Conservation (phyloP, 495 filamentous ascomycete species). For the Aspergillus cavernicola region DNA sequence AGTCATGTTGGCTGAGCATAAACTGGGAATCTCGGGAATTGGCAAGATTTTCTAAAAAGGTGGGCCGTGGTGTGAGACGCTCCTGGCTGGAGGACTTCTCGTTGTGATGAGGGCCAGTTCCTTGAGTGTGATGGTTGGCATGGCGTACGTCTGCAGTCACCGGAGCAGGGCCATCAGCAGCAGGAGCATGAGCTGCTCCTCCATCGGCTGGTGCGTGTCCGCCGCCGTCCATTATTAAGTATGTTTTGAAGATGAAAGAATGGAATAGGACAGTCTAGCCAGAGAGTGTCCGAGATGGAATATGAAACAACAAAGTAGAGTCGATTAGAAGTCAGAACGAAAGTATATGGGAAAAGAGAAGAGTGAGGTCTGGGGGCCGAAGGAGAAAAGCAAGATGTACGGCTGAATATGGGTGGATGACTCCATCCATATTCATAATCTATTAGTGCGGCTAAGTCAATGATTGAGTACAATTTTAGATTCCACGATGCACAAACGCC, state of each 20-base stretch:
- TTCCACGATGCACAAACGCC: neutral
- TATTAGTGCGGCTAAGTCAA: neutral
- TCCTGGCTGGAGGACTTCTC: slow-evolving; percentile 25
- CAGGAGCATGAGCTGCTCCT: slow-evolving; percentile 15
- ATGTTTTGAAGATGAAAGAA: neutral
- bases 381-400: slow-evolving; percentile 2
- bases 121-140: slow-evolving; percentile 15
- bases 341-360: slow-evolving; percentile 3
- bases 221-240: slow-evolving; percentile 10
- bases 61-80: slow-evolving; percentile 34
- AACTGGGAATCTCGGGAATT: slow-evolving; percentile 37
- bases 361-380: neutral
- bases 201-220: slow-evolving; percentile 14
- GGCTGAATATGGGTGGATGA: neutral
- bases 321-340: neutral
- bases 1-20: slow-evolving; percentile 27
- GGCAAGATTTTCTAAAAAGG: slow-evolving; percentile 36
- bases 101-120: slow-evolving; percentile 4
- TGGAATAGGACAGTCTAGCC: slow-evolving; percentile 10
- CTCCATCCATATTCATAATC: neutral
- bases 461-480: slow-evolving; percentile 1
- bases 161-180: slow-evolving; percentile 22
- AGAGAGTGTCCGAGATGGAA: slow-evolving; percentile 2
- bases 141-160: slow-evolving; percentile 25
- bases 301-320: neutral